Percentiles rank a stretch among this genome's conserved stretches.
These are phyloP conservation scores for Plectosphaerella sp. DNA, from an alignment of 2,329 filamentous ascomycete genomes.

Conservation along the genomic window DNA sequence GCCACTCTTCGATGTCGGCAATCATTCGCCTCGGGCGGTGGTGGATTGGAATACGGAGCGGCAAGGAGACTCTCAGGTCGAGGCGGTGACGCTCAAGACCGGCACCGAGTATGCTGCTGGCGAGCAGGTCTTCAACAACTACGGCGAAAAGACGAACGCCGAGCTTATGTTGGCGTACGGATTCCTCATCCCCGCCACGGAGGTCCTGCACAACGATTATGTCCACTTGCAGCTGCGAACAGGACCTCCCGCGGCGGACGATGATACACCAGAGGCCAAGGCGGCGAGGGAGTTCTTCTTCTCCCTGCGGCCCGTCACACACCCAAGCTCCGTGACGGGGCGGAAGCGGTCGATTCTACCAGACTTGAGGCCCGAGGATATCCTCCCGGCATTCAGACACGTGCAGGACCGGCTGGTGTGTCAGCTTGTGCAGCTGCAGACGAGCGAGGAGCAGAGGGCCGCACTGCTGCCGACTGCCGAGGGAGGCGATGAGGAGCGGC, in stretches of 20 bases:
- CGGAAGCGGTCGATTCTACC: conserved; percentile 30
- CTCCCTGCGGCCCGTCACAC: conserved; percentile 42
- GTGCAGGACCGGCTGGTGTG: conserved; percentile 50
- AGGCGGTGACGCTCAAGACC: conserved; percentile 28
- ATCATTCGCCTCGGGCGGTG: conserved; percentile 59
- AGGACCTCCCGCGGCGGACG: conserved; percentile 11
- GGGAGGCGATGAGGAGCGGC: conserved; percentile 5
- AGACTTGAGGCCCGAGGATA: conserved; percentile 14
- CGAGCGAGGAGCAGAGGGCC: conserved; percentile 23
- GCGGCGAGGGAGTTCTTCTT: conserved; percentile 41
- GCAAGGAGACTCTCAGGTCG: not conserved
- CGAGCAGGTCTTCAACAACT: conserved; percentile 64
- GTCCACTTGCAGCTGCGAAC: conserved; percentile 48
- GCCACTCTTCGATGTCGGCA: conserved; percentile 67
- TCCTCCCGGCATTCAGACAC: conserved; percentile 39
- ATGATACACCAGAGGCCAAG: conserved; percentile 13
- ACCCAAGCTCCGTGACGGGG: conserved; percentile 44
- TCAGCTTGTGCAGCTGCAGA: conserved; percentile 39
- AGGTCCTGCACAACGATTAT: conserved; percentile 54
- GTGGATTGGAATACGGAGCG: conserved; percentile 49
- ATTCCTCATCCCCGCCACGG: conserved; percentile 48
- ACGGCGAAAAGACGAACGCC: conserved; percentile 69
- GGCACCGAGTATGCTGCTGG: conserved; percentile 44
- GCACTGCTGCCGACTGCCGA: conserved; percentile 16
- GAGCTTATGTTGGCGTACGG: conserved; percentile 63